These are phyloP conservation scores for Chlamydomonas urium DNA, from an alignment of 139 green algal species.

Conservation along the genomic window DNA sequence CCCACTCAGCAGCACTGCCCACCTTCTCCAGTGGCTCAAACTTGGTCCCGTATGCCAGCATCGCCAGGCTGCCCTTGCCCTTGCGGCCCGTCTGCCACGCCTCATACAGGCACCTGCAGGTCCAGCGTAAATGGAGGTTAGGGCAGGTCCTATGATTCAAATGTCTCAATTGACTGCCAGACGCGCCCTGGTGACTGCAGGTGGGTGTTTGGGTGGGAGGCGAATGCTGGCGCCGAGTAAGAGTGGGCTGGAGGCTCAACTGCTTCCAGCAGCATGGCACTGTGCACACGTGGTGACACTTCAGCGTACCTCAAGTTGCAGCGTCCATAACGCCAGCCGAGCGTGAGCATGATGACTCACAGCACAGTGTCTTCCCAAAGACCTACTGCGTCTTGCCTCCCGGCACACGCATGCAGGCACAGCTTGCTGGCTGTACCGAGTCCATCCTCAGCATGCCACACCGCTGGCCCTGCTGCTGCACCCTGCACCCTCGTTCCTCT, in stretches of 20 bases:
- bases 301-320: too few species aligned
- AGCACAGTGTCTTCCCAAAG: too few species aligned
- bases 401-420: conserved; percentile 2
- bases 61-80: background rate
- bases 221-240: too few species aligned
- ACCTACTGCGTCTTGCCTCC: too few species aligned
- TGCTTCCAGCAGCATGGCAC: too few species aligned
- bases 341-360: too few species aligned
- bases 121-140: background rate
- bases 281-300: too few species aligned
- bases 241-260: too few species aligned
- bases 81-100: background rate
- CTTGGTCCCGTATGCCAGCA: background rate
- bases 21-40: background rate
- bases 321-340: background rate
- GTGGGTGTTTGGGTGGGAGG: too few species aligned
- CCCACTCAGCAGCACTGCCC: background rate
- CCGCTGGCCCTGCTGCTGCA: background rate
- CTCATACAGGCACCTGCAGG: background rate
- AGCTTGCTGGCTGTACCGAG: background rate
- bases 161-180: background rate
- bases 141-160: background rate
- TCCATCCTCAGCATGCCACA: background rate
- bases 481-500: background rate
- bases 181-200: background rate